phyloP scores from a whole-genome alignment of 169 alveolate species.

The Theileria orientalis region DNA sequence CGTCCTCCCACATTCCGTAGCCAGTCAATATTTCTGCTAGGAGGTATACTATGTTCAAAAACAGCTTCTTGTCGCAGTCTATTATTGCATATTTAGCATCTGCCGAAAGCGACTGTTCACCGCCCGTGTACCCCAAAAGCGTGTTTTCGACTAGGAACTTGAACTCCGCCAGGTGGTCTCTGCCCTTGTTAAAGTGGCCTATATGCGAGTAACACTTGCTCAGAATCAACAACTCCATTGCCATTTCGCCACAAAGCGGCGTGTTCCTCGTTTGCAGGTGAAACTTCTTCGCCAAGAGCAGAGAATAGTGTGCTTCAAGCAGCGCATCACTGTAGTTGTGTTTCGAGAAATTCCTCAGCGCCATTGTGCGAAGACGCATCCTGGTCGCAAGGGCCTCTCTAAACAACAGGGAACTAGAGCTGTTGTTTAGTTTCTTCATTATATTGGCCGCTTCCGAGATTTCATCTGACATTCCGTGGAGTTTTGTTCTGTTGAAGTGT shows the following conservation, averaged over 20 bases:
- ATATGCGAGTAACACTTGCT: constrained; percentile 81
- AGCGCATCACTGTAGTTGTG: constrained; percentile 58
- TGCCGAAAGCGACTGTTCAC: neutral
- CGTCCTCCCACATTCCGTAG: constrained; percentile 51
- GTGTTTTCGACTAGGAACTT: constrained; percentile 80
- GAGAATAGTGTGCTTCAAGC: constrained; percentile 61
- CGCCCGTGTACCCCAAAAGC: constrained; percentile 64
- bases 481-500: constrained; percentile 10
- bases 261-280: constrained; percentile 50
- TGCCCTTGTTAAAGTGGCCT: constrained; percentile 74
- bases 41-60: constrained; percentile 42
- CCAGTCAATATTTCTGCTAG: constrained; percentile 52
- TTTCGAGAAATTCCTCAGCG: constrained; percentile 52
- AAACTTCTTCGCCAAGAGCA: constrained; percentile 59
- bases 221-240: constrained; percentile 77
- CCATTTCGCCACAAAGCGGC: constrained; percentile 75
- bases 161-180: constrained; percentile 70
- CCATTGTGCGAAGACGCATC: constrained; percentile 59
- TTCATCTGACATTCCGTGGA: constrained; percentile 37
- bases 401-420: constrained; percentile 32
- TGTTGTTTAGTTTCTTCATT: constrained; percentile 45
- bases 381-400: constrained; percentile 67
- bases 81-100: constrained; percentile 32
- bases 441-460: constrained; percentile 49
- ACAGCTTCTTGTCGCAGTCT: constrained; percentile 53